A percentile compares a stretch with the other conserved stretches of the same genome.
phyloP scores from a whole-genome alignment of 148 eudicot species.

The Arbutus unedo region DNA sequence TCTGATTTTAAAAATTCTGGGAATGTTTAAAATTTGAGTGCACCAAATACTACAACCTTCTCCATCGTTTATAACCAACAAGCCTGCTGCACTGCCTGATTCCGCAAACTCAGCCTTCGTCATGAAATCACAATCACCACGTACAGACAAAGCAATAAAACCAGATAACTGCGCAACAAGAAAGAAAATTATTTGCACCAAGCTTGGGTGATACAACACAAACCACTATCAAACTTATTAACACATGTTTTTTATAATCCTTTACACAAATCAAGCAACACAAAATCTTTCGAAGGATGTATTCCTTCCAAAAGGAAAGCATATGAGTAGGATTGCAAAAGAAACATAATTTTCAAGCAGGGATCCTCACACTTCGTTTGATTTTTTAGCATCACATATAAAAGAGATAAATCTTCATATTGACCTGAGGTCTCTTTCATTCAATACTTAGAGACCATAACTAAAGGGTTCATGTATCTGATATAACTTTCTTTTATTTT shows the following conservation, averaged over 20 bases:
- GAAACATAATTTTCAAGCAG: neutral
- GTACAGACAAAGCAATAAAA: slow-evolving; percentile 48
- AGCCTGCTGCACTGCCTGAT: slow-evolving; percentile 65
- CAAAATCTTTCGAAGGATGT: neutral
- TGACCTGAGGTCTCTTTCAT: neutral
- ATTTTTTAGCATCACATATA: neutral
- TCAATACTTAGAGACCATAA: neutral
- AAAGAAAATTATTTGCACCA: neutral
- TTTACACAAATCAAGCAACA: neutral
- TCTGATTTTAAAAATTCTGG: slow-evolving; percentile 4
- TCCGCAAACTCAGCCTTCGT: slow-evolving; percentile 57
- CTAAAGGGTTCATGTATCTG: too few species aligned
- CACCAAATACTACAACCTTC: slow-evolving; percentile 51
- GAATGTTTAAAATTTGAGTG: neutral
- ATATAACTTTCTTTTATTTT: neutral
- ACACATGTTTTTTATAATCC: neutral
- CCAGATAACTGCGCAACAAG: slow-evolving; percentile 41
- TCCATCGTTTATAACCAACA: slow-evolving; percentile 51
- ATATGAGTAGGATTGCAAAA: neutral
- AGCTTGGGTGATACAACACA: neutral
- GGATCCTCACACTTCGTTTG: neutral
- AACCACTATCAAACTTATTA: neutral
- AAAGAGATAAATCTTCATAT: neutral
- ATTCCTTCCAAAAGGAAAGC: neutral
- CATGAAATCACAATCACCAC: slow-evolving; percentile 67